Base-by-base conservation (phyloP, 345 rosid species). In the Iberis pinnata region DNA sequence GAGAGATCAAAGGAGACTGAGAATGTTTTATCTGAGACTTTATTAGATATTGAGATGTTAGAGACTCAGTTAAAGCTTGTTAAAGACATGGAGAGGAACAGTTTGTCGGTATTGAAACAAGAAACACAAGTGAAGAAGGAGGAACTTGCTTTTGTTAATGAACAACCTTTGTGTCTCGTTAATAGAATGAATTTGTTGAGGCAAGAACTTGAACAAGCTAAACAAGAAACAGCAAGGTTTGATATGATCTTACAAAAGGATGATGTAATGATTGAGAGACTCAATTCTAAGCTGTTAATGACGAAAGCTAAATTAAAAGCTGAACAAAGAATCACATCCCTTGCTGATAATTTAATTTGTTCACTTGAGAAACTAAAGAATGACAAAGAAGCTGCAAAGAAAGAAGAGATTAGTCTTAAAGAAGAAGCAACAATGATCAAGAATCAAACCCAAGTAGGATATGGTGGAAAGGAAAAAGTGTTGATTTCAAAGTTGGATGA, bases 271-370 rank as follows among this genome's bases (percentile, higher is more conserved):
- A 73, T 79, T 42, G 74, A 74, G 61, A 80, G 59, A 40, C 78
- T 85, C 53, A 78, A 85, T 38, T 56, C 89, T 1, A 88, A 92
- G 82, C 73, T 88, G 58, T 83, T 87, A 11, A 75, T 81, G 60
- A 88, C 73, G 9, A 92, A 83, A 64, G 71, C 75, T 39, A 75
- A 72, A 67, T 20, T 81, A 55, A 89, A 81, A 73, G 49, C 79
- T 5, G 86, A 77, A 70, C 80, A 60, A 63, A 81, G 80, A 70
- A 76, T 88, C 25, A 69, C 61, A 51, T 73, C 69, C 32, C 63
- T 80, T 7, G 74, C 69, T 2, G 58, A 64, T 60, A 77, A 80
- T 48, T 76, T 92, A 20, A 62, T 75, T 2, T 53, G 73, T 39
- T 78, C 83, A 4, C 77, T 81, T 25, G 75, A 72, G 61, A 92